A percentile compares a stretch with the other conserved stretches of the same genome.
Evolutionary conservation across 805 yeast genomes (phyloP).

Genomic region (Wickerhamomyces sydowiorum): DNA sequence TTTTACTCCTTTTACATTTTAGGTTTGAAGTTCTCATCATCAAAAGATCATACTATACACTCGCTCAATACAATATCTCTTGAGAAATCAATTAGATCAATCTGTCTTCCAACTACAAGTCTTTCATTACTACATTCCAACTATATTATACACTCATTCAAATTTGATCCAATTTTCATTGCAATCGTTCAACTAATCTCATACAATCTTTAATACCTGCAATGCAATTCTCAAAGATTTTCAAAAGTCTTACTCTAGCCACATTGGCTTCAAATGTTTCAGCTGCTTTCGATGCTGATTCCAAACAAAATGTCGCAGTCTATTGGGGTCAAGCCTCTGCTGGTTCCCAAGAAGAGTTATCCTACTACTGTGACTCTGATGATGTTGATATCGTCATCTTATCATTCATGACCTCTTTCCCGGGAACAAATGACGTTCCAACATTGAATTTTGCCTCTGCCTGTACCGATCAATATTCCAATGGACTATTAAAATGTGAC

Average conservation of each 20-base stretch:
- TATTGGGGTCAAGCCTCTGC: conserved; percentile 90
- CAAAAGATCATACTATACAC: not conserved
- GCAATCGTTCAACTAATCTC: not conserved
- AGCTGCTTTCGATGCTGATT: conserved; percentile 28
- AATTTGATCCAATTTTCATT: too few species aligned
- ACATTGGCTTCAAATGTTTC: conserved; percentile 3
- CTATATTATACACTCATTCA: not conserved
- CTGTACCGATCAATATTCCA: conserved; percentile 32
- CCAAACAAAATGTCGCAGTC: conserved; percentile 59
- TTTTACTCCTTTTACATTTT: too few species aligned
- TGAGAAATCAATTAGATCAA: too few species aligned
- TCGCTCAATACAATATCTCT: too few species aligned
- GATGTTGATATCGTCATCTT: conserved; percentile 67
- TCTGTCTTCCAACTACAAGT: not conserved
- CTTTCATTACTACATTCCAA: not conserved
- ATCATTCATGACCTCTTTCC: conserved; percentile 65
- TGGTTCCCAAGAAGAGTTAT: conserved; percentile 42
- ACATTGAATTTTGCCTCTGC: conserved; percentile 55
- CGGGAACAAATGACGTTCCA: conserved; percentile 27
- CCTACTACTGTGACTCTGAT: conserved; percentile 59
- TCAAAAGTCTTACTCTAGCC: conserved; percentile 5
- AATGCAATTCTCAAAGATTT: conserved; percentile 5
- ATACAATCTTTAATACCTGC: too few species aligned
- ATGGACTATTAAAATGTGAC: conserved; percentile 40
- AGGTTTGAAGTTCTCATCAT: too few species aligned